These are phyloP conservation scores for Aspergillus thermomutatus DNA, from an alignment of 2,329 filamentous ascomycete species.

Conservation along the genomic window DNA sequence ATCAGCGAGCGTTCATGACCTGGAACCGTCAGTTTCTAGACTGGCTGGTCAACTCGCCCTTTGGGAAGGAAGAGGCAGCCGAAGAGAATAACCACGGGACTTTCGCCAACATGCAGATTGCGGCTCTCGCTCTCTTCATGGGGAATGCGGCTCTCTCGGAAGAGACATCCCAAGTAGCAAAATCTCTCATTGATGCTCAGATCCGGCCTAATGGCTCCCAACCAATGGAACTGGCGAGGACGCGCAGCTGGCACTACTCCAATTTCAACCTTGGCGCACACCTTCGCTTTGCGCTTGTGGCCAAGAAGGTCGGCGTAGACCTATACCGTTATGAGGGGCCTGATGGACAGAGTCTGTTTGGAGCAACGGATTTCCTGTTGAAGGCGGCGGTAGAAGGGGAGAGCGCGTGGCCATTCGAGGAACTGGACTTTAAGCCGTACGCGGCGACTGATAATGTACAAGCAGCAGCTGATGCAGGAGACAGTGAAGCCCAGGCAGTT, in stretches of 20 bases:
- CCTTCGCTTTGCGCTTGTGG: background rate
- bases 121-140: background rate
- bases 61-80: background rate
- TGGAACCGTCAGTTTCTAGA: background rate
- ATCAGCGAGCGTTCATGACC: background rate
- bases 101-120: background rate
- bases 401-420: background rate
- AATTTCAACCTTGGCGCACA: slow-evolving; percentile 2
- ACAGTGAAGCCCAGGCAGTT: background rate
- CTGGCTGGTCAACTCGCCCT: background rate
- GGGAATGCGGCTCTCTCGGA: background rate
- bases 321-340: background rate
- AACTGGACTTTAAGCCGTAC: background rate
- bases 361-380: background rate
- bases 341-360: background rate
- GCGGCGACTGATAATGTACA: background rate
- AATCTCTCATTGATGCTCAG: background rate
- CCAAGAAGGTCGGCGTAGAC: background rate
- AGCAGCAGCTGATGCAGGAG: background rate
- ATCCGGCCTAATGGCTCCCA: background rate
- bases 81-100: background rate
- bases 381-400: background rate
- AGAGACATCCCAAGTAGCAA: background rate
- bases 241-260: slow-evolving; percentile 5
- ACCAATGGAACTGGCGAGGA: background rate